Evolutionary conservation across 495 filamentous ascomycete genomes (phyloP).

Genomic region (Venustampulla echinocandica): DNA sequence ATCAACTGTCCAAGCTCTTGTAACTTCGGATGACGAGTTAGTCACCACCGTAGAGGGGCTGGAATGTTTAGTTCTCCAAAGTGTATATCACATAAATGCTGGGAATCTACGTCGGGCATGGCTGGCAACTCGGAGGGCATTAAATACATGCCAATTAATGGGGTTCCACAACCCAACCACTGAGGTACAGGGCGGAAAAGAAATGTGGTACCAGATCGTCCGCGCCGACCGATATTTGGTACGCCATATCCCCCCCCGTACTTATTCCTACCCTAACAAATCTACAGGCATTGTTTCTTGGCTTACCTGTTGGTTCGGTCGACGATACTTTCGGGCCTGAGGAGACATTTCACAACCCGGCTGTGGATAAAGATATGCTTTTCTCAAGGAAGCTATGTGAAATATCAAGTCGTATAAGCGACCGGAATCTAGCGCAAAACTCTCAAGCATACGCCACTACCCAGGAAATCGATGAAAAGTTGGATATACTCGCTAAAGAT

Average conservation of each 20-base stretch:
- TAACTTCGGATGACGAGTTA: slow-evolving; percentile 42
- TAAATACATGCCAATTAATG: slow-evolving; percentile 37
- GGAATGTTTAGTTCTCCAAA: slow-evolving; percentile 31
- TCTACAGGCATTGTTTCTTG: slow-evolving; percentile 31
- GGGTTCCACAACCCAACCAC: slow-evolving; percentile 26
- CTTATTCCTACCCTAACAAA: neutral
- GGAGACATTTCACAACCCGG: slow-evolving; percentile 20
- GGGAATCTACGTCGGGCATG: slow-evolving; percentile 39
- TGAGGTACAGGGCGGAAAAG: slow-evolving; percentile 5
- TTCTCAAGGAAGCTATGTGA: slow-evolving; percentile 19
- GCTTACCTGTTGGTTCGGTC: slow-evolving; percentile 29
- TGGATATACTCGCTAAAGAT: slow-evolving; percentile 28
- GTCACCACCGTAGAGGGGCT: slow-evolving; percentile 37
- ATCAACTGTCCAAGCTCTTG: slow-evolving; percentile 29
- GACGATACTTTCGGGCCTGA: slow-evolving; percentile 29
- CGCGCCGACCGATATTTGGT: slow-evolving; percentile 21
- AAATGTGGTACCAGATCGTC: slow-evolving; percentile 19
- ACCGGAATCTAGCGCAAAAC: slow-evolving; percentile 27
- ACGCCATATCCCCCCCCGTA: neutral
- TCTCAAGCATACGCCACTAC: slow-evolving; percentile 23
- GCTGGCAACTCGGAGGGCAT: slow-evolving; percentile 33
- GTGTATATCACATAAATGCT: slow-evolving; percentile 33
- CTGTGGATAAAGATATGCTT: slow-evolving; percentile 4
- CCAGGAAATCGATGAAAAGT: slow-evolving; percentile 35
- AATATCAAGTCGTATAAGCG: slow-evolving; percentile 32